Percentiles rank a stretch among this genome's conserved stretches.
Conservation (phyloP, 306 rosid genomes). For the Herpetospermum pedunculosum region DNA sequence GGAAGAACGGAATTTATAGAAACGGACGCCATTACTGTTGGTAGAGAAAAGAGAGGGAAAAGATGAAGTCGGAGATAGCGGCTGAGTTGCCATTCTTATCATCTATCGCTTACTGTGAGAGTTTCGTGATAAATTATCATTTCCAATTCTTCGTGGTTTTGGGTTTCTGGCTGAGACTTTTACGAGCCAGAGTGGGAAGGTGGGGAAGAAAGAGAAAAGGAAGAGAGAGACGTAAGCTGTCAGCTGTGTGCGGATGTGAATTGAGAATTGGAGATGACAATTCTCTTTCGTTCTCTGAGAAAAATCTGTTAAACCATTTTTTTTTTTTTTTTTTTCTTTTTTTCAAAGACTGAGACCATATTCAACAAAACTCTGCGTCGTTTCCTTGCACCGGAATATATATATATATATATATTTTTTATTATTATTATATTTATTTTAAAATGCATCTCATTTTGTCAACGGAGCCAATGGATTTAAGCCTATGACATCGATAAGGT, state of each 20-base stretch:
- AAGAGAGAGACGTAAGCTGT: not conserved
- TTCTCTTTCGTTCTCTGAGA: not conserved
- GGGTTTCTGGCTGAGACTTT: not conserved
- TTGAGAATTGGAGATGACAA: not conserved
- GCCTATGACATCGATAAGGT: too few species aligned
- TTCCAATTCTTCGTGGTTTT: not conserved
- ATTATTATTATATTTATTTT: too few species aligned
- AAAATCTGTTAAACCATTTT: not conserved
- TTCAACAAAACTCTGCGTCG: not conserved
- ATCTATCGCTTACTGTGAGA: not conserved
- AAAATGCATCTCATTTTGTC: too few species aligned
- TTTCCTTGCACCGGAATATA: not conserved
- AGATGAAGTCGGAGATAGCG: constrained; percentile 28
- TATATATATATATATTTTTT: not conserved
- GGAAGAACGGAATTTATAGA: constrained; percentile 18
- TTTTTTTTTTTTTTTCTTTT: not conserved
- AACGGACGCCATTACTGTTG: not conserved
- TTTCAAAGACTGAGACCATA: not conserved
- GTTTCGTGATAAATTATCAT: not conserved
- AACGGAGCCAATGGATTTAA: too few species aligned
- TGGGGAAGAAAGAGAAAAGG: not conserved
- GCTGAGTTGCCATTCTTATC: constrained; percentile 50
- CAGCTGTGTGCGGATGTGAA: constrained; percentile 6
- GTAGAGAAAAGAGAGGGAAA: constrained; percentile 3
- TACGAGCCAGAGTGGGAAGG: not conserved